phyloP scores from a whole-genome alignment of 2,329 filamentous ascomycete genomes.

The Colletotrichum theobromicola region DNA sequence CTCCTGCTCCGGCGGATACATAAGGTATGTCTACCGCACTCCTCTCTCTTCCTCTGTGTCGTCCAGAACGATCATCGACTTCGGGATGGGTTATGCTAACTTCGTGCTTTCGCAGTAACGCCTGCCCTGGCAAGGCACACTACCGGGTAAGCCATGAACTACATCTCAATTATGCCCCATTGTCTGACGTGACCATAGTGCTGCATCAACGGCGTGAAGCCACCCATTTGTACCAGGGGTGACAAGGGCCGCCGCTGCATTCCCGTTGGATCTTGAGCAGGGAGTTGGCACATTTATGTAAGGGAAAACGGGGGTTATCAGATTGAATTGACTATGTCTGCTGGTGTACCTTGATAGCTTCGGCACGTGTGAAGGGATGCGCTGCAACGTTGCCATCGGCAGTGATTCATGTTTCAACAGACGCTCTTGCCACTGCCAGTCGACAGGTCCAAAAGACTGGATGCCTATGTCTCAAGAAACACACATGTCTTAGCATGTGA shows the following conservation, averaged over 20 bases:
- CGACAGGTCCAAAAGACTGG: background rate
- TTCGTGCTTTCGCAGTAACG: background rate
- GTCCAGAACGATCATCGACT: background rate
- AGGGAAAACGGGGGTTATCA: background rate
- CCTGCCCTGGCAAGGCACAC: slow-evolving; percentile 4
- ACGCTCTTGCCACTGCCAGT: background rate
- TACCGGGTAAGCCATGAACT: slow-evolving; percentile 5
- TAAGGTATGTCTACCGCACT: background rate
- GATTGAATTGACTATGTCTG: background rate
- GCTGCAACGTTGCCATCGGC: background rate
- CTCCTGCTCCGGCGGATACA: slow-evolving; percentile 10
- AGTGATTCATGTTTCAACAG: background rate
- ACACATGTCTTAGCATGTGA: background rate
- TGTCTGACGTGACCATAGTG: background rate
- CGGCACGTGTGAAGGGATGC: background rate
- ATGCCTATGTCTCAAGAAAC: background rate
- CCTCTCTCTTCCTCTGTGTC: background rate
- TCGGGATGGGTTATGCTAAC: background rate
- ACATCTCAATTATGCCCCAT: background rate
- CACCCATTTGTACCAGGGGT: slow-evolving; percentile 3
- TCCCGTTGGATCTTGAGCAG: background rate
- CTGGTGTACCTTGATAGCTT: background rate
- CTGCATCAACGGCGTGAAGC: slow-evolving; percentile 13
- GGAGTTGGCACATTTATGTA: background rate
- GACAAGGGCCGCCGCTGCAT: slow-evolving; percentile 9